Evolutionary conservation across 805 yeast species (phyloP), one percentile per base, ranked within the genome.

Genomic region (Yarrowia divulgata): DNA sequence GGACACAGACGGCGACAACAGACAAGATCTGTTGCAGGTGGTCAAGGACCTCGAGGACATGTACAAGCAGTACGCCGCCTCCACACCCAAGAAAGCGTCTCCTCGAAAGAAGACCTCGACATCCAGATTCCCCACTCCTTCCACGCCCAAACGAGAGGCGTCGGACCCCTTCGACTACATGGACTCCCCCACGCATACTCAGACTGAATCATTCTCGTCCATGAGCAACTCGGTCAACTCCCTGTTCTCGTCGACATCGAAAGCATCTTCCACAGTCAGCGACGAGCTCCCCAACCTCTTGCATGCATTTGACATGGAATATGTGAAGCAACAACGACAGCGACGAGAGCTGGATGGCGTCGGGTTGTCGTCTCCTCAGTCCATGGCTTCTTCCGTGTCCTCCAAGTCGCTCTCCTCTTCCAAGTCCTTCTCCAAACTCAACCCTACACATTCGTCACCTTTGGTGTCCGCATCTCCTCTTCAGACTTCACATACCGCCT

Each of bases 271-370:
- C 23, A 68, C 74, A 1, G 69, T 72, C 35, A 54, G 71, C 3
- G 76, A 74, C 1, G 76, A 74, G 45, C 69, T 74, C 32, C 75
- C 75, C 18, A 64, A 70, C 35, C 62, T 74, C 13, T 32, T 74
- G 71, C 68, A 70, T 39, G 77, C 75, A 10, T 74, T 74, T 58
- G 74, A 72, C 18, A 54, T 64, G 34, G 74, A 72, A 5, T 70
- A 72, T 48, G 64, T 64, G n/a, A 71, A 71, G 46, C 67, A 67
- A 48, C 69, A 60, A 29, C 46, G 54, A 16, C 58, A 54, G 40
- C 45, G 68, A 63, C 67, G 68, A 23, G 42, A 43, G 34, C 34
- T 37, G 43, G 60, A 55, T 5, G 50, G 48, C 67, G 39, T 34
- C 14, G 62, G 62, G 16, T 16, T 32, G 18, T 46, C 69, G 18